Percentiles rank a stretch among this genome's conserved stretches.
These are phyloP conservation scores for Pythium pyrilobum DNA, from an alignment of 352 stramenopile species.

Conservation along the genomic window DNA sequence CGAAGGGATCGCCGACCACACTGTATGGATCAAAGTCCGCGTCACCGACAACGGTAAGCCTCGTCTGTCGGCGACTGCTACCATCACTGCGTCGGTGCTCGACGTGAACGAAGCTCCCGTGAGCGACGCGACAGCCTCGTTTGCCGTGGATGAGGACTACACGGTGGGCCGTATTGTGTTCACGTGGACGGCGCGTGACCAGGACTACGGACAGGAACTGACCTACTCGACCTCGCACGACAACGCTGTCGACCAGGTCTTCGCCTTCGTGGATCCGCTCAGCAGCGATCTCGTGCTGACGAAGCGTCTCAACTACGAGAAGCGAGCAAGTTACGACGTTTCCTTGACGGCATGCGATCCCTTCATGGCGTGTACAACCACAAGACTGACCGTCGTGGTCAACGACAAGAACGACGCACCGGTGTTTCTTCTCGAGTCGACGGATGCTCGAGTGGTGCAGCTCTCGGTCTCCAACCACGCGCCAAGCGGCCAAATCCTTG, in stretches of 20 bases:
- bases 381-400: constrained; percentile 5
- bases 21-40: constrained; percentile 44
- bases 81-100: constrained; percentile 18
- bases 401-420: constrained; percentile 22
- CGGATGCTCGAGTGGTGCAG: neutral
- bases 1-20: constrained; percentile 29
- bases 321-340: constrained; percentile 3
- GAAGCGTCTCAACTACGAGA: constrained; percentile 17
- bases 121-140: neutral
- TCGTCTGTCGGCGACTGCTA: constrained; percentile 20
- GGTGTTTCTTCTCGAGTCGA: neutral
- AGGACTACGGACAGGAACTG: constrained; percentile 23
- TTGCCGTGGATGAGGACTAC: constrained; percentile 16
- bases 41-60: constrained; percentile 39
- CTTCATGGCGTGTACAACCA: constrained; percentile 15
- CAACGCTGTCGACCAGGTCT: constrained; percentile 8
- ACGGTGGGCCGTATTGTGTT: constrained; percentile 12
- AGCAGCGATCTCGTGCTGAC: constrained; percentile 14
- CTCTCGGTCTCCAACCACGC: constrained; percentile 17
- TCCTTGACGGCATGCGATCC: constrained; percentile 17
- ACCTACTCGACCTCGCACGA: constrained; percentile 17
- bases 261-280: constrained; percentile 10
- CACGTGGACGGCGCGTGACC: constrained; percentile 20
- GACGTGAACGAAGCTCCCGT: constrained; percentile 24
- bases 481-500: neutral